Conservation (phyloP, 257 asterid genomes). For the Apocynum venetum region DNA sequence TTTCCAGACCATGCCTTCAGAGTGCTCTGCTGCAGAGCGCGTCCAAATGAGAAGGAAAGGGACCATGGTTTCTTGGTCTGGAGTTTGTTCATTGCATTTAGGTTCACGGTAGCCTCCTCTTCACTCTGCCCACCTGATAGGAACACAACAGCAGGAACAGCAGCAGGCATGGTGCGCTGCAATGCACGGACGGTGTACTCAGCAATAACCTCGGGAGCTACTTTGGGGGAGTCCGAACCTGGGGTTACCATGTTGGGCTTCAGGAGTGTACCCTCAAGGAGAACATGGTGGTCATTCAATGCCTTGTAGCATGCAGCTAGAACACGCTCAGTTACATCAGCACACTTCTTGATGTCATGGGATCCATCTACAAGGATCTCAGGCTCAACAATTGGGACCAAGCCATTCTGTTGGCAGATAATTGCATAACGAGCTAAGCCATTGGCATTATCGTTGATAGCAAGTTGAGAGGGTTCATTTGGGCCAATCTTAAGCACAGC, state of each 20-base stretch:
- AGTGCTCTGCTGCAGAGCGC: slow-evolving; percentile 94
- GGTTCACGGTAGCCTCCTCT: slow-evolving; percentile 82
- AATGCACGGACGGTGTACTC: slow-evolving; percentile 80
- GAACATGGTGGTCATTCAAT: slow-evolving; percentile 65
- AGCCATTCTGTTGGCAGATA: slow-evolving; percentile 90
- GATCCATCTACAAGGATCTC: slow-evolving; percentile 77
- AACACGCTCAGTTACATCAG: slow-evolving; percentile 71
- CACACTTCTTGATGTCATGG: slow-evolving; percentile 57
- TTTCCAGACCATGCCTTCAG: slow-evolving; percentile 93
- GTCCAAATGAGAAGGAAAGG: slow-evolving; percentile 86
- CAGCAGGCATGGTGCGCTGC: slow-evolving; percentile 91
- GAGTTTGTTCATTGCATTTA: slow-evolving; percentile 81
- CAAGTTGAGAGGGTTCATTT: slow-evolving; percentile 78
- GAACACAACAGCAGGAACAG: slow-evolving; percentile 93
- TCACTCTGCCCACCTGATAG: slow-evolving; percentile 95
- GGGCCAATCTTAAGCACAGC: slow-evolving; percentile 84
- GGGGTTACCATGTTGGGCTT: slow-evolving; percentile 87
- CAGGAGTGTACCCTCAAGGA: slow-evolving; percentile 64
- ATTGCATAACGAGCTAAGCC: slow-evolving; percentile 93
- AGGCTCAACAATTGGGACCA: slow-evolving; percentile 77
- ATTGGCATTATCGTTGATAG: slow-evolving; percentile 80
- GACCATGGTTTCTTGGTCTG: slow-evolving; percentile 82
- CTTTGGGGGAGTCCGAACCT: slow-evolving; percentile 58
- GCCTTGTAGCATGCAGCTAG: slow-evolving; percentile 79
- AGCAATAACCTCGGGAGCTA: slow-evolving; percentile 64